Evolutionary conservation across 1,139 yeast species (phyloP).

Genomic region (Taphrina pruni): DNA sequence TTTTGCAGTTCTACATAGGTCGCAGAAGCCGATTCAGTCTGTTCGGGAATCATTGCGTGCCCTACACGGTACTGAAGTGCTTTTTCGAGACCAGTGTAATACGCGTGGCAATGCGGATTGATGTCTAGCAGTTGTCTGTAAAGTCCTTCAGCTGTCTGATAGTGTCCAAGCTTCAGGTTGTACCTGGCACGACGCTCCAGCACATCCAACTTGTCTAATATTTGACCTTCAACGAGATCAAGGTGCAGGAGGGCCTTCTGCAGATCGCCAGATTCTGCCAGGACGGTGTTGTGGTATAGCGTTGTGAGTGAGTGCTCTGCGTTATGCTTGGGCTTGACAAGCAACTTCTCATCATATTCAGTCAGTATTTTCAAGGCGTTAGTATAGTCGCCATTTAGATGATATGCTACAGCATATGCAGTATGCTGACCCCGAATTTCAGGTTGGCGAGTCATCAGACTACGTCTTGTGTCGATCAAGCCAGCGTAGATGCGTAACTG

Average conservation of each 20-base stretch:
- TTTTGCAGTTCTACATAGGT: conserved; percentile 68
- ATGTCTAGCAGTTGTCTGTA: conserved; percentile 77
- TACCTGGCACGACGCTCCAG: conserved; percentile 73
- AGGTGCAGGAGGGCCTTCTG: conserved; percentile 68
- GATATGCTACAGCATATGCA: conserved; percentile 83
- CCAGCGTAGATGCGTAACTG: conserved; percentile 77
- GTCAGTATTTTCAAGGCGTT: conserved; percentile 71
- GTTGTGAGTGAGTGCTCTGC: conserved; percentile 48
- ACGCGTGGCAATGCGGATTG: conserved; percentile 78
- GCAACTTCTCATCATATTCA: conserved; percentile 13
- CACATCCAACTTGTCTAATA: conserved; percentile 61
- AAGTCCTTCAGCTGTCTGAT: conserved; percentile 68
- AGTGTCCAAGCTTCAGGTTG: conserved; percentile 55
- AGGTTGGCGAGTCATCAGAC: conserved; percentile 73
- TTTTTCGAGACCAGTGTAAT: conserved; percentile 70
- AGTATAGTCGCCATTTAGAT: conserved; percentile 68
- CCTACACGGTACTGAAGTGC: conserved; percentile 56
- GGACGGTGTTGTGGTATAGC: conserved; percentile 70
- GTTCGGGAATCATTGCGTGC: conserved; percentile 48
- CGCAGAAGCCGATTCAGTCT: conserved; percentile 22
- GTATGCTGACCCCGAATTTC: conserved; percentile 95
- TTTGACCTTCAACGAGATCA: conserved; percentile 59
- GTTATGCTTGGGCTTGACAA: conserved; percentile 34
- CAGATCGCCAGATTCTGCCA: conserved; percentile 68
- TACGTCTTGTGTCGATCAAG: conserved; percentile 63